These are phyloP conservation scores for Aspergillus olivimuriae DNA, from an alignment of 495 filamentous ascomycete genomes.

Conservation along the genomic window DNA sequence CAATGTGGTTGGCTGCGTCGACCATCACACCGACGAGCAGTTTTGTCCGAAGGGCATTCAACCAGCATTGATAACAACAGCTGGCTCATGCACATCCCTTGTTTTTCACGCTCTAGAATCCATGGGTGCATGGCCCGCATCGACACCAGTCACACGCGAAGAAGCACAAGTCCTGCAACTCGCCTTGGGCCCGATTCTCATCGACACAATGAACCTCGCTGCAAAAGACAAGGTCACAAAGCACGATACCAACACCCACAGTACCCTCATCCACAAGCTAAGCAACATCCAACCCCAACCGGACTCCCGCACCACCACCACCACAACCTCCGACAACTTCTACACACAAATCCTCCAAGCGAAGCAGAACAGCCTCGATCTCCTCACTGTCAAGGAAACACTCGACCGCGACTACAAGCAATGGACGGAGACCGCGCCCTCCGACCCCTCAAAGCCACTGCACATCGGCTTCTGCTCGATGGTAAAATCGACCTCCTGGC, in stretches of 20 bases:
- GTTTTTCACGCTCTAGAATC: conserved; percentile 55
- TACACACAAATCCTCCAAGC: conserved; percentile 57
- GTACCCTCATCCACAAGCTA: conserved; percentile 50
- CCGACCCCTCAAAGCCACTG: conserved; percentile 18
- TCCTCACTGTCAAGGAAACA: conserved; percentile 64
- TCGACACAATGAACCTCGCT: conserved; percentile 76
- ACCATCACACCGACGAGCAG: conserved; percentile 85
- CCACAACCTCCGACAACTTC: conserved; percentile 48
- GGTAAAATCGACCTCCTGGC: conserved; percentile 59
- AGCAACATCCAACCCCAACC: conserved; percentile 17
- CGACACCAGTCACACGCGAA: conserved; percentile 9
- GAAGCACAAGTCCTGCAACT: conserved; percentile 63
- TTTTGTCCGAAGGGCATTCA: conserved; percentile 39
- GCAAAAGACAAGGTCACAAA: conserved; percentile 66
- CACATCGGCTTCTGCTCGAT: conserved; percentile 70
- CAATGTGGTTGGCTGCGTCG: conserved; percentile 68
- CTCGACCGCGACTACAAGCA: conserved; percentile 90
- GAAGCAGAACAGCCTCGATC: conserved; percentile 63
- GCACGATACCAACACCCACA: conserved; percentile 58
- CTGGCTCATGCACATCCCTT: conserved; percentile 76
- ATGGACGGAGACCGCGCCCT: conserved; percentile 54
- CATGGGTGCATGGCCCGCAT: conserved; percentile 47
- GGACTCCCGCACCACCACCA: conserved; percentile 33
- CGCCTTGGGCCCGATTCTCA: conserved; percentile 72
- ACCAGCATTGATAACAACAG: conserved; percentile 59